phyloP scores from a whole-genome alignment of 2,329 filamentous ascomycete species.

The Paecilomyces niveus region DNA sequence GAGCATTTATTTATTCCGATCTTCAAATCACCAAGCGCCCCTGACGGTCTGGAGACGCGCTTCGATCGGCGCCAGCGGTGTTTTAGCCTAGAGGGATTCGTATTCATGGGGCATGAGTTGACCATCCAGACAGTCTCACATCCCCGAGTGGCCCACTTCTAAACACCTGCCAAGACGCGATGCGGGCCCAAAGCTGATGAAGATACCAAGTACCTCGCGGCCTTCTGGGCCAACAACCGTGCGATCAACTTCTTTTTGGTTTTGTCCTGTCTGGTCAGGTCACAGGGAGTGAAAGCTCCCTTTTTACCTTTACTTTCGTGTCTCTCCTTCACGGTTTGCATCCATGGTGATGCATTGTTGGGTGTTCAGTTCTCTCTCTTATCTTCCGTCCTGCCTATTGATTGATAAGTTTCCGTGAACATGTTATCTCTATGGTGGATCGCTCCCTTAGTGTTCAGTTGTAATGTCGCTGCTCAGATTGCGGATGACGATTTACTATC shows the following conservation, averaged over 20 bases:
- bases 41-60: background rate
- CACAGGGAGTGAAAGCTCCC: background rate
- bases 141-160: background rate
- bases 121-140: background rate
- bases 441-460: background rate
- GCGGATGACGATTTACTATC: conserved; percentile 25
- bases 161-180: background rate
- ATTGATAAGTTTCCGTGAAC: background rate
- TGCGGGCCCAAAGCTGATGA: background rate
- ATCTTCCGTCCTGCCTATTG: background rate
- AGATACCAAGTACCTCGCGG: background rate
- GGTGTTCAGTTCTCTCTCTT: background rate
- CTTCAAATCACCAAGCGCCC: background rate
- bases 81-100: background rate
- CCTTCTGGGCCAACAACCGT: background rate
- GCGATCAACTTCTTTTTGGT: background rate
- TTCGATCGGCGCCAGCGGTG: background rate
- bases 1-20: background rate
- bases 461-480: background rate
- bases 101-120: background rate
- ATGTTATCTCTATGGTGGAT: background rate
- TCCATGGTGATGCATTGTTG: background rate
- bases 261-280: background rate
- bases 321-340: background rate
- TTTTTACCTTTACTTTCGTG: background rate